Evolutionary conservation across 2,329 filamentous ascomycete genomes (phyloP).

Genomic region (Aureobasidium namibiae): DNA sequence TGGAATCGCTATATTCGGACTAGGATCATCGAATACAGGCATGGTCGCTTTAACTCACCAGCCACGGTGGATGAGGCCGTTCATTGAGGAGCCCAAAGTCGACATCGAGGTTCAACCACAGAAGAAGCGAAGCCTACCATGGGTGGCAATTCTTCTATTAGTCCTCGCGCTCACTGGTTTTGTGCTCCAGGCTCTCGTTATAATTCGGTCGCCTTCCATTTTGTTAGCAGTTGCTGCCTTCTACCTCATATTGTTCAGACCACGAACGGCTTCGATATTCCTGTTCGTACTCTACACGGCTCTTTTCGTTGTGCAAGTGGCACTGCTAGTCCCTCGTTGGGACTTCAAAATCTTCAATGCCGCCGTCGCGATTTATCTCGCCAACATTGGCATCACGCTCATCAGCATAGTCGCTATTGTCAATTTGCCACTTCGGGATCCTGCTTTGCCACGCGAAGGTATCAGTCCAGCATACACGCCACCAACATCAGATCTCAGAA

Average conservation of each 20-base stretch:
- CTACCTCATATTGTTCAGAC: conserved; percentile 19
- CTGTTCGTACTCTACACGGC: conserved; percentile 18
- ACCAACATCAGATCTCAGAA: conserved; percentile 55
- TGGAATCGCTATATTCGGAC: neutral
- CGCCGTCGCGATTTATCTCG: conserved; percentile 17
- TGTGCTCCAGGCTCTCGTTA: conserved; percentile 3
- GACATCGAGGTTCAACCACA: conserved; percentile 21
- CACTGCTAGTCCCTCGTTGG: neutral
- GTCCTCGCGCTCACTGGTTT: conserved; percentile 17
- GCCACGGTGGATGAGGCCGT: conserved; percentile 41
- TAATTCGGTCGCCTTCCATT: conserved; percentile 16
- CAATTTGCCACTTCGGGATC: conserved; percentile 62
- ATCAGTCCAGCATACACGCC: conserved; percentile 52
- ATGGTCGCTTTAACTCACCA: neutral
- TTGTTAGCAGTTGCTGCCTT: conserved; percentile 17
- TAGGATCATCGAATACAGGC: neutral
- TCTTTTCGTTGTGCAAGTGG: conserved; percentile 19
- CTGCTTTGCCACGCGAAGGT: conserved; percentile 41
- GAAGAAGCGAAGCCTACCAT: conserved; percentile 24
- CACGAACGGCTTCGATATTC: conserved; percentile 23
- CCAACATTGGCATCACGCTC: conserved; percentile 28
- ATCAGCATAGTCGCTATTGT: conserved; percentile 48
- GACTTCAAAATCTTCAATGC: neutral
- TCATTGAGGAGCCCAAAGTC: conserved; percentile 37
- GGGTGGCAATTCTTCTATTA: conserved; percentile 25